These are phyloP conservation scores for Emericellopsis atlantica DNA, from an alignment of 2,329 filamentous ascomycete species.

Conservation along the genomic window DNA sequence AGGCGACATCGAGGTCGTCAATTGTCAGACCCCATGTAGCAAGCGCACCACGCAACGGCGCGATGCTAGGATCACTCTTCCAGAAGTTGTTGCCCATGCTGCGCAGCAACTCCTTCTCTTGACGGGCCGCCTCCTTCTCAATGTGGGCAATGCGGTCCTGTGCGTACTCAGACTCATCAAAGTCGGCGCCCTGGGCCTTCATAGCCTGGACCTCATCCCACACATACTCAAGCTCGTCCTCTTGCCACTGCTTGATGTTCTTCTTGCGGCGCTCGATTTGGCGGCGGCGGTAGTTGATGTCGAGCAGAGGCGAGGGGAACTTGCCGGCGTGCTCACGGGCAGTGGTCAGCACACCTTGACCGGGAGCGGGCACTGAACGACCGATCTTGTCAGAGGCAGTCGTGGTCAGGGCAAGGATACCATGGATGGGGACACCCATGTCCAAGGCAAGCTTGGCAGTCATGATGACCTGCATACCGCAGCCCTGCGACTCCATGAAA, in stretches of 20 bases:
- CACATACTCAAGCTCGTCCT: conserved; percentile 84
- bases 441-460: conserved; percentile 89
- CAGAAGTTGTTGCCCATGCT: conserved; percentile 98
- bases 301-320: conserved; percentile 88
- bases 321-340: conserved; percentile 84
- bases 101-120: conserved; percentile 85
- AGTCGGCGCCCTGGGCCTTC: conserved; percentile 62
- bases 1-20: conserved; percentile 87
- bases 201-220: conserved; percentile 88
- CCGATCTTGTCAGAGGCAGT: conserved; percentile 99
- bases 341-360: conserved; percentile 91
- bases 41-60: conserved; percentile 86
- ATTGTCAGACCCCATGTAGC: conserved; percentile 98
- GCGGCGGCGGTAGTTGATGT: conserved; percentile 93
- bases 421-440: conserved; percentile 97
- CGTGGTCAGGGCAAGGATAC: conserved; percentile 82
- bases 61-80: conserved; percentile 89
- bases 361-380: conserved; percentile 89
- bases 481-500: conserved; percentile 99
- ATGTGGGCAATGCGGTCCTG: conserved; percentile 78
- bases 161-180: conserved; percentile 75
- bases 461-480: conserved; percentile 98
- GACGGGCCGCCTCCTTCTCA: conserved; percentile 70
- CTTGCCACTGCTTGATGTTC: conserved; percentile 94
- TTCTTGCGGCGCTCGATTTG: conserved; percentile 89